A percentile compares a stretch with the other conserved stretches of the same genome.
Evolutionary conservation across 495 filamentous ascomycete species (phyloP).

Genomic region (Trichoderma gamsii): DNA sequence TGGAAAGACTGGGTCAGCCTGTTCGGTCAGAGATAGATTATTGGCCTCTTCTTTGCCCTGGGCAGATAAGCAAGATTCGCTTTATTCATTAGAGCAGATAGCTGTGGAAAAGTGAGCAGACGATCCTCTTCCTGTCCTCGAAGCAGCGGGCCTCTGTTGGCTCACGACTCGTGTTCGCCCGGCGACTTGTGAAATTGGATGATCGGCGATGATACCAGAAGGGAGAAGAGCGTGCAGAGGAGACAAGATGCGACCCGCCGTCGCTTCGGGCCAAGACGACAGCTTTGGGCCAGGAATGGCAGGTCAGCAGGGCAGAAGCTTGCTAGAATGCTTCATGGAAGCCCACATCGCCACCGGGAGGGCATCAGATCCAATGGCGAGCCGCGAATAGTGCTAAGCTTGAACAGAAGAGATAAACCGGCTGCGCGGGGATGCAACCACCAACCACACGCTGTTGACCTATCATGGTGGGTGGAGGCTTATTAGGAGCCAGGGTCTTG

Average conservation of each 20-base stretch:
- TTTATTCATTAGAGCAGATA: neutral
- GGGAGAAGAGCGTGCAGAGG: neutral
- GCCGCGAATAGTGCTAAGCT: neutral
- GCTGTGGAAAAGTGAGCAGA: neutral
- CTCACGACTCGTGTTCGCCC: constrained; percentile 10
- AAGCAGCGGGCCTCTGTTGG: neutral
- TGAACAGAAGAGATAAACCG: neutral
- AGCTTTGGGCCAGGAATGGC: constrained; percentile 4
- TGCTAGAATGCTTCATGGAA: constrained; percentile 9
- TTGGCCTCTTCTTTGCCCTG: neutral
- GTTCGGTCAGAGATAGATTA: neutral
- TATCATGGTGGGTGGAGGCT: neutral
- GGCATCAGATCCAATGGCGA: constrained; percentile 1
- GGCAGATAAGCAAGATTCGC: neutral
- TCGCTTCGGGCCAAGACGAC: constrained; percentile 11
- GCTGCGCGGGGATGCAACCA: constrained; percentile 6
- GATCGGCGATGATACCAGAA: constrained; percentile 11
- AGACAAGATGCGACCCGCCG: neutral
- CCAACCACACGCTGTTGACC: neutral
- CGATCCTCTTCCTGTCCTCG: neutral
- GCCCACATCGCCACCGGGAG: constrained; percentile 8
- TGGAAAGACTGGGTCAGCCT: neutral
- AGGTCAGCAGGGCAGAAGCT: constrained; percentile 13
- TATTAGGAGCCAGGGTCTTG: neutral
- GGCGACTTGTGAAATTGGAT: neutral